Conservation (phyloP, 768 basidiomycete genomes). For the Tephrocybe sp. region DNA sequence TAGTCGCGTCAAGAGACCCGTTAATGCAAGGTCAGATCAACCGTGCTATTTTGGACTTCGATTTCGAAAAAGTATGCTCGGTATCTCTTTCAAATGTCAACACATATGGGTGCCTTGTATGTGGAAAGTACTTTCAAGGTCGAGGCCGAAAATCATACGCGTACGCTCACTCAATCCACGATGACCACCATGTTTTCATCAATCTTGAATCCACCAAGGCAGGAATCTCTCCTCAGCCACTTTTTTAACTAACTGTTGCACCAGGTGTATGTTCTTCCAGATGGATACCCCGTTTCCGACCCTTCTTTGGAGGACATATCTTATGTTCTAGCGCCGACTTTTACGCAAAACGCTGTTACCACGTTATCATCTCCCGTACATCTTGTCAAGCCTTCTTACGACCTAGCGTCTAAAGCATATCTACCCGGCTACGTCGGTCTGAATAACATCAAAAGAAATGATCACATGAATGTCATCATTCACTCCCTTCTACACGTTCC, state of each 20-base stretch:
- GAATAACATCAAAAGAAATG: slow-evolving; percentile 97
- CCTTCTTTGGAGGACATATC: slow-evolving; percentile 95
- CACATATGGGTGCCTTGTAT: slow-evolving; percentile 95
- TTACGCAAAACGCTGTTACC: slow-evolving; percentile 57
- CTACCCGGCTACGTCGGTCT: slow-evolving; percentile 92
- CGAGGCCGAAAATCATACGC: slow-evolving; percentile 91
- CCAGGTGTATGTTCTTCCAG: slow-evolving; percentile 95
- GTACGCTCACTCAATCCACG: slow-evolving; percentile 95
- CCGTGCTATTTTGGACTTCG: slow-evolving; percentile 88
- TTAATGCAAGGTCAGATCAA: slow-evolving; percentile 62
- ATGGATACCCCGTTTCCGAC: slow-evolving; percentile 95
- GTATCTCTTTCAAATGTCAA: slow-evolving; percentile 96
- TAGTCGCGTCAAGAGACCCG: slow-evolving; percentile 12
- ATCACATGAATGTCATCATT: slow-evolving; percentile 96
- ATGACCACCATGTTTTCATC: slow-evolving; percentile 98
- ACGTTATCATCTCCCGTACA: slow-evolving; percentile 56
- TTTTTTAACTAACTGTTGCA: slow-evolving; percentile 14
- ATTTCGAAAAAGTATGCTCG: slow-evolving; percentile 98
- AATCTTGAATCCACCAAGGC: slow-evolving; percentile 94
- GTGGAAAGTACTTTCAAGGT: slow-evolving; percentile 98
- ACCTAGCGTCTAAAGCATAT: slow-evolving; percentile 79
- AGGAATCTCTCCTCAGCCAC: slow-evolving; percentile 8
- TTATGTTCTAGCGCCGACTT: slow-evolving; percentile 85
- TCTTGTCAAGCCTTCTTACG: slow-evolving; percentile 76
- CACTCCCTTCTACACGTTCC: slow-evolving; percentile 90